phyloP scores from a whole-genome alignment of 345 rosid genomes.

The Eucalyptus albens region DNA sequence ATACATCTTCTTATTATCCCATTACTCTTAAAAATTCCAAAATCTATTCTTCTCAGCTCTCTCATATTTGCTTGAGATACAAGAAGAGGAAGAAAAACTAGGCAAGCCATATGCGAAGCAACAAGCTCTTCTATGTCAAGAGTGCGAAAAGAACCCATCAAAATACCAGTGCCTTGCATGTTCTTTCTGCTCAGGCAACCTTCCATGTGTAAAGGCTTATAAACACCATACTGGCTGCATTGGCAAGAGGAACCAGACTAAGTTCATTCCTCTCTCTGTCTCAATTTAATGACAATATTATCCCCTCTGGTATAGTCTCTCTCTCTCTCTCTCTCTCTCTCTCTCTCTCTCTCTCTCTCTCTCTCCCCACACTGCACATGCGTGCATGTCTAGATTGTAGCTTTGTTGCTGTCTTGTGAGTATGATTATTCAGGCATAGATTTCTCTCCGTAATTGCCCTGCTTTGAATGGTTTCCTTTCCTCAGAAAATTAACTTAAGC shows the following conservation, averaged over 20 bases:
- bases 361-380: too few species aligned
- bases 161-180: constrained; percentile 85
- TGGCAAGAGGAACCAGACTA: constrained; percentile 43
- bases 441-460: background rate
- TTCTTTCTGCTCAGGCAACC: constrained; percentile 58
- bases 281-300: background rate
- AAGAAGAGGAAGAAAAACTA: background rate
- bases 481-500: too few species aligned
- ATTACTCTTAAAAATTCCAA: background rate
- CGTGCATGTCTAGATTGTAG: background rate
- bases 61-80: background rate
- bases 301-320: too few species aligned
- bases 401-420: background rate
- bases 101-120: background rate
- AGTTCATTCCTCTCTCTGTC: constrained; percentile 24
- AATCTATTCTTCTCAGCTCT: background rate
- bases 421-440: background rate
- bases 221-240: constrained; percentile 64
- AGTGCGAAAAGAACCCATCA: constrained; percentile 43
- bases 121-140: constrained; percentile 21
- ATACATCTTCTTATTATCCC: background rate
- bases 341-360: too few species aligned
- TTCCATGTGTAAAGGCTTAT: constrained; percentile 69
- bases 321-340: too few species aligned
- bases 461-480: background rate